Percentiles rank a stretch among this genome's conserved stretches.
phyloP scores from a whole-genome alignment of 768 basidiomycete genomes.

The Dacryopinax spathularia region DNA sequence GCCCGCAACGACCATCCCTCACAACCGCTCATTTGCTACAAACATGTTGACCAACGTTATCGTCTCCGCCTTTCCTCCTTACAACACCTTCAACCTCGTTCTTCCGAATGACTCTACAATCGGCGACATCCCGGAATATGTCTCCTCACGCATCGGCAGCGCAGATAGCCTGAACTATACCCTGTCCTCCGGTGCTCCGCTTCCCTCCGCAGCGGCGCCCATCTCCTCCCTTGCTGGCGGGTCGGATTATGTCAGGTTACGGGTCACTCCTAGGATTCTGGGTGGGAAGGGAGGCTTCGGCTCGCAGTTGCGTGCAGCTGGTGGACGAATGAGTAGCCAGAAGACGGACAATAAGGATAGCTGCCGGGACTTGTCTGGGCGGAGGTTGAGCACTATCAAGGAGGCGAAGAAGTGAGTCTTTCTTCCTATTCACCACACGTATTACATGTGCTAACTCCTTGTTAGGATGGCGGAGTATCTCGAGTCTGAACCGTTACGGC shows the following conservation, averaged over 20 bases:
- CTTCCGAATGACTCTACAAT: conserved; percentile 32
- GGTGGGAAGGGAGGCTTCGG: conserved; percentile 99
- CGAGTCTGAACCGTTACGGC: conserved; percentile 67
- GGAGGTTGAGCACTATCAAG: conserved; percentile 84
- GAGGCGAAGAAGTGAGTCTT: conserved; percentile 75
- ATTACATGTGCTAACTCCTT: neutral
- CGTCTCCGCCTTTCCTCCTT: conserved; percentile 47
- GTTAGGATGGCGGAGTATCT: conserved; percentile 69
- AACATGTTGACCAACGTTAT: conserved; percentile 40
- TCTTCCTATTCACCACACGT: neutral
- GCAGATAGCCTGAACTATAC: conserved; percentile 21
- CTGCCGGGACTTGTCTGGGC: conserved; percentile 80
- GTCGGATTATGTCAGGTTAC: conserved; percentile 40
- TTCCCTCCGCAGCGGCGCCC: conserved; percentile 18
- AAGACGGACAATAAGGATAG: conserved; percentile 92
- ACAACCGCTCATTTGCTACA: conserved; percentile 5
- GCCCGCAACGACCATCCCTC: neutral
- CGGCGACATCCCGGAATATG: conserved; percentile 26
- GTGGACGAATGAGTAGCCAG: conserved; percentile 93
- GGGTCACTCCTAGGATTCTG: conserved; percentile 55
- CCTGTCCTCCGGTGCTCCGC: conserved; percentile 29
- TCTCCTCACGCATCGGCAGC: conserved; percentile 35
- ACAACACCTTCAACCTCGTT: conserved; percentile 39
- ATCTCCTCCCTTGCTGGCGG: conserved; percentile 27
- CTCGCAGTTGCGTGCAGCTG: conserved; percentile 87